Base-by-base conservation (phyloP, 306 rosid genomes). In the Crotalaria pallida region DNA sequence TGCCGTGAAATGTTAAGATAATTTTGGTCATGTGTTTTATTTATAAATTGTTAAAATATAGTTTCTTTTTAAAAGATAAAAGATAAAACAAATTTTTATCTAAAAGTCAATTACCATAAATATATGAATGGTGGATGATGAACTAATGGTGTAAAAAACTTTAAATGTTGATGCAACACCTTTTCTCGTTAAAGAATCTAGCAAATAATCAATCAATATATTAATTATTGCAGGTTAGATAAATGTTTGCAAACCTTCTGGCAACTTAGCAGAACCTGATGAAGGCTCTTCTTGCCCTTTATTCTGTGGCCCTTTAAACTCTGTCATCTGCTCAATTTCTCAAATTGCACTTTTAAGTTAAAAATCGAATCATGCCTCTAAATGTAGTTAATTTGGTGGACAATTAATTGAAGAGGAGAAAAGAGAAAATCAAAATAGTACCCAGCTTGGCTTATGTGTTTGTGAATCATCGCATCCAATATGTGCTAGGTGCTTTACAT, bases 401-500 rank as follows among this genome's bases (percentile, higher is more conserved):
- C 7, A 24, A 43, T 6, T 17, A 23, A 48, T 21, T 48, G 26
- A 67, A 72, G 16, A 7, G 23, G 34, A 67, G 34, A 48, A 55
- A 17, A 5, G n/a, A 10, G 11, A 17, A 43, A 43, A 51, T 13
- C 13, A 40, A 10, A 7, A 23, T 13, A 2, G 1, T 74, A 84
- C 88, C 89, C 89, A 85, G 79, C 77, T 79, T 29, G 89, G 89
- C 38, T 67, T 6, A 45, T 10, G 66, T 61, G 83, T 40, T 29
- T 67, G 7, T 1, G 74, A 73, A 48, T 84, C 80, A 23, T 85
- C 89, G 29, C 67, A 50, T 26, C 89, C 89, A 24, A 85, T 85
- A 29, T 85, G 89, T 7, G 89, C 87, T 36, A 85, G 69, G 67
- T 85, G 89, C 70, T 82, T 85, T 73, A 71, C 99, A 55, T 95